Evolutionary conservation across 768 basidiomycete species (phyloP).

Genomic region (Crassisporium funariophilum): DNA sequence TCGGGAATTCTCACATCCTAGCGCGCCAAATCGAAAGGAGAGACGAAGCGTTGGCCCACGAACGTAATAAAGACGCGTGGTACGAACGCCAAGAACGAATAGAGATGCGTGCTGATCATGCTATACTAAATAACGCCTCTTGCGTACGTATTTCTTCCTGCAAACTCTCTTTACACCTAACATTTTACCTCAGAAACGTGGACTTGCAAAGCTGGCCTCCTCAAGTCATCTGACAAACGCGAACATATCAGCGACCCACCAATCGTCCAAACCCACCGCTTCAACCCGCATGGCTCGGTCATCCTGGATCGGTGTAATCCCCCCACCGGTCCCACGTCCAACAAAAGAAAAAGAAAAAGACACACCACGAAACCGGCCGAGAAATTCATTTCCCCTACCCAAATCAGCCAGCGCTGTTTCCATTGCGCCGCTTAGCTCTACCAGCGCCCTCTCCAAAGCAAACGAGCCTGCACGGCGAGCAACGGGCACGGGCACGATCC

Average conservation of each 20-base stretch:
- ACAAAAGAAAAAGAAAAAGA: no score
- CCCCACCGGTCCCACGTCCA: slow-evolving; percentile 18
- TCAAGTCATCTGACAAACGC: background rate
- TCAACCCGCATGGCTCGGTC: slow-evolving; percentile 8
- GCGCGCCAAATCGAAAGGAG: slow-evolving; percentile 12
- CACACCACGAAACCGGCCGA: no score
- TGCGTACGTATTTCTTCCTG: background rate
- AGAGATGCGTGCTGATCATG: slow-evolving; percentile 11
- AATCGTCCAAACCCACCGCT: slow-evolving; percentile 5
- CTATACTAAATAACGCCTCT: background rate
- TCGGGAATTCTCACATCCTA: slow-evolving; percentile 22
- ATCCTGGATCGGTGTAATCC: background rate
- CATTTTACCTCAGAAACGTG: no score
- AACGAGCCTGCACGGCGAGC: no score
- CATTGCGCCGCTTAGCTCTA: no score
- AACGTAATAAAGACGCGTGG: slow-evolving; percentile 28
- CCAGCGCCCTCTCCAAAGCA: no score
- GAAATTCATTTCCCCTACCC: no score
- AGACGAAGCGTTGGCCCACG: slow-evolving; percentile 19
- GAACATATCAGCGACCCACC: slow-evolving; percentile 1
- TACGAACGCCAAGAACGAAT: slow-evolving; percentile 21
- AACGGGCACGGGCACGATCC: no score
- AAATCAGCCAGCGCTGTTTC: no score
- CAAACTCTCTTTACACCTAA: background rate
- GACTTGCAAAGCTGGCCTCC: background rate